Conservation (phyloP, 768 basidiomycete genomes). For the Leccinum rimulosum region DNA sequence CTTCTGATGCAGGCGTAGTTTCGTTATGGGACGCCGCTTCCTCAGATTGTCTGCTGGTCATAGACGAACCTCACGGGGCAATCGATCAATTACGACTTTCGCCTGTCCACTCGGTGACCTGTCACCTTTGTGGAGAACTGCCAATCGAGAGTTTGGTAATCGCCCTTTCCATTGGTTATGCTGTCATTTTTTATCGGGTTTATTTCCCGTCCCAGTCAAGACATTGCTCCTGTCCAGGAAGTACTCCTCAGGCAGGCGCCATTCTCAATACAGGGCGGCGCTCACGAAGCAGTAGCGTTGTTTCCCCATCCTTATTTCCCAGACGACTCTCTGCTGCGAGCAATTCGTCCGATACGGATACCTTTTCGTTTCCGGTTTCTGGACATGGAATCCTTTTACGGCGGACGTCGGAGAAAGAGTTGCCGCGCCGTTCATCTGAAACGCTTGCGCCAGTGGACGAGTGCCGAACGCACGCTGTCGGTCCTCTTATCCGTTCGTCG, state of each 20-base stretch:
- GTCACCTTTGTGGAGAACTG: constrained; percentile 68
- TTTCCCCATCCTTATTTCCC: constrained; percentile 45
- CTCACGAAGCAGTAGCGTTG: constrained; percentile 63
- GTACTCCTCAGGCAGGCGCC: constrained; percentile 43
- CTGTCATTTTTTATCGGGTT: constrained; percentile 63
- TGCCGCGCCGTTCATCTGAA: constrained; percentile 49
- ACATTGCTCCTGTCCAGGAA: constrained; percentile 64
- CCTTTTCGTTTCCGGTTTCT: constrained; percentile 70
- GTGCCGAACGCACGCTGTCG: constrained; percentile 26
- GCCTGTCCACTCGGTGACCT: constrained; percentile 52
- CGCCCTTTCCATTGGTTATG: constrained; percentile 62
- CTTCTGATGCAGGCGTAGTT: constrained; percentile 63
- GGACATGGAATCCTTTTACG: constrained; percentile 77
- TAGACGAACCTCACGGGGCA: constrained; percentile 58
- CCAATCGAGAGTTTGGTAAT: constrained; percentile 64
- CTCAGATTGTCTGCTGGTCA: constrained; percentile 57
- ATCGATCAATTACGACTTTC: constrained; percentile 62
- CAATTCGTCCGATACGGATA: constrained; percentile 38
- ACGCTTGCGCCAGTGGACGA: constrained; percentile 38
- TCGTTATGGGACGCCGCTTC: constrained; percentile 77
- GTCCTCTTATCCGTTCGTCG: constrained; percentile 37
- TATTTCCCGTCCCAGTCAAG: constrained; percentile 55
- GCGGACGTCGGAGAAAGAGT: constrained; percentile 68
- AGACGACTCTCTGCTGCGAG: constrained; percentile 46
- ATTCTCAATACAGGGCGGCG: constrained; percentile 49